Evolutionary conservation across 441 rosid species (phyloP).

Genomic region (Croton laevigatus): DNA sequence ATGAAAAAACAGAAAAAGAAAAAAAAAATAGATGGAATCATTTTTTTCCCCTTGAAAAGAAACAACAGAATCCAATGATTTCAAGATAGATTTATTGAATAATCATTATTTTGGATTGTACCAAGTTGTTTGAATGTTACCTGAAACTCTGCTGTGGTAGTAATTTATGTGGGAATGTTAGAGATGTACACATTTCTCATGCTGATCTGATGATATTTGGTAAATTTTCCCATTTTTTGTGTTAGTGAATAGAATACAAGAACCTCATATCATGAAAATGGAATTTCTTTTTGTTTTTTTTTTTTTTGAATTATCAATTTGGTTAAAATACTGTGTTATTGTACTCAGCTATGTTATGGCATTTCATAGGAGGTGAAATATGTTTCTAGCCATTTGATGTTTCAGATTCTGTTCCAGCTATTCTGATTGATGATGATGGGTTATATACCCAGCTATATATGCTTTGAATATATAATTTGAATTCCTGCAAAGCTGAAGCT

Average conservation of each 20-base stretch:
- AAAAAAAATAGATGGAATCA: background rate
- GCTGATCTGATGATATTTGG: background rate
- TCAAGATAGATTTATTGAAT: background rate
- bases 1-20: background rate
- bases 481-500: constrained; percentile 11
- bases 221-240: no score
- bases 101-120: background rate
- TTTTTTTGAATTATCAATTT: background rate
- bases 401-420: background rate
- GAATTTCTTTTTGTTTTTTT: background rate
- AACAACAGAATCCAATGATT: background rate
- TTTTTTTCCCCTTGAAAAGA: background rate
- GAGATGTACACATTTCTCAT: background rate
- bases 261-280: no score
- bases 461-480: background rate
- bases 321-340: no score
- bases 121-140: background rate
- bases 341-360: no score
- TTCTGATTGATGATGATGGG: background rate
- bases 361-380: no score
- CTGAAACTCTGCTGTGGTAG: background rate
- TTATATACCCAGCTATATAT: background rate
- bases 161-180: background rate
- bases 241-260: background rate
- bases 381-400: no score